A percentile compares a stretch with the other conserved stretches of the same genome.
These are phyloP conservation scores for Cercophora samala DNA, from an alignment of 495 filamentous ascomycete species.

Conservation along the genomic window DNA sequence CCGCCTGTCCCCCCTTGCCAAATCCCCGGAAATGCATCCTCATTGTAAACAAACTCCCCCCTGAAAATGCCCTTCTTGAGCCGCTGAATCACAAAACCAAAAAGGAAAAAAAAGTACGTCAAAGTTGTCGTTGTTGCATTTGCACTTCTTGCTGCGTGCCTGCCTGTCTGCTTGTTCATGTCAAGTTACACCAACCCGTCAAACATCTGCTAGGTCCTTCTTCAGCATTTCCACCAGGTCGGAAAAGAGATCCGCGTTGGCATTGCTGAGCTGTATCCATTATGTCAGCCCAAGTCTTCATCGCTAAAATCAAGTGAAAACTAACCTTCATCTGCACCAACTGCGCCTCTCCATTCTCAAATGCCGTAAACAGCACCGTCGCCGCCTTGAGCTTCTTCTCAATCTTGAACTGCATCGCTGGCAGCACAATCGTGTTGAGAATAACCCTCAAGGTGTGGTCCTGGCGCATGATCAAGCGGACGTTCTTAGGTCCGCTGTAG, in stretches of 20 bases:
- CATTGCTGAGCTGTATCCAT: constrained; percentile 40
- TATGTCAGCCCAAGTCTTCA: constrained; percentile 8
- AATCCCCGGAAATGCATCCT: background rate
- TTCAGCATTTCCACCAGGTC: constrained; percentile 41
- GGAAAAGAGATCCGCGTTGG: constrained; percentile 44
- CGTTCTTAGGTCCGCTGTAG: constrained; percentile 34
- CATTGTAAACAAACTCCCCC: constrained; percentile 1
- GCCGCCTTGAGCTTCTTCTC: constrained; percentile 60
- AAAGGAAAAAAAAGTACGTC: background rate
- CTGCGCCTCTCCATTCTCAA: constrained; percentile 56
- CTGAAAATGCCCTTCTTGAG: background rate
- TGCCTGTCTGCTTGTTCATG: background rate
- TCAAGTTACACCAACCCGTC: background rate
- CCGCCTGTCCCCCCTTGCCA: background rate
- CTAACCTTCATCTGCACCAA: constrained; percentile 70
- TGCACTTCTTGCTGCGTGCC: background rate
- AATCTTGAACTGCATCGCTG: constrained; percentile 68
- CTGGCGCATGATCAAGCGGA: constrained; percentile 81
- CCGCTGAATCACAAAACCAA: background rate
- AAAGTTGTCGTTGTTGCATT: background rate
- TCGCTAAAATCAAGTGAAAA: constrained; percentile 13
- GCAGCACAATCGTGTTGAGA: constrained; percentile 73
- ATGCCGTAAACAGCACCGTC: constrained; percentile 51
- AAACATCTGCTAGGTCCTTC: constrained; percentile 34
- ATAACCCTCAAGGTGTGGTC: constrained; percentile 83